Evolutionary conservation across 768 basidiomycete species (phyloP), one percentile per base, ranked within the genome.

Genomic region (Psilocybe cubensis): DNA sequence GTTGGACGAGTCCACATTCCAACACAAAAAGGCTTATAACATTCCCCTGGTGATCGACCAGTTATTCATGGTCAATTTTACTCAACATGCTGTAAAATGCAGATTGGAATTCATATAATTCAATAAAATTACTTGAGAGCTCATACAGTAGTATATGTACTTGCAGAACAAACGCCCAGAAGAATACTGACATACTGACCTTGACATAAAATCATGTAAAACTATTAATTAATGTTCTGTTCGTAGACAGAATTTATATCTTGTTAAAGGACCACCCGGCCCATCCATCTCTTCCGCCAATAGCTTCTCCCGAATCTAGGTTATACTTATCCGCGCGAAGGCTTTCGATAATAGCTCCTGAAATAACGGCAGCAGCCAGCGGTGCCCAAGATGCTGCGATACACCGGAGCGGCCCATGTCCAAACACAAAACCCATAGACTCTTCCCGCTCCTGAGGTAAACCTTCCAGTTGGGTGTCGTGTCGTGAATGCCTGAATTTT

Each of bases 361-460:
- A 74, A 25, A 87, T 72, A 1, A 84, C 58, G 0, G 74, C 85
- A 2, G 78, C 80, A 1, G 82, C 80, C 48, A 80, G 74, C 1
- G 83, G 79, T 5, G 82, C 85, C 77, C 84, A 84, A 3, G 66
- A 68, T 17, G 64, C 63, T 0, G 80, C 85, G 7, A 80, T 72
- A 47, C 83, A 85, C n/a, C 70, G 63, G 50, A 85, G 61, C 10
- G 70, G 70, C 1, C 82, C 82, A 48, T 66, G 61, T 1, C 86
- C 86, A 61, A 88, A 88, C 0, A 82, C 72, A 9, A 79, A 61
- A n/a, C 29, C 29, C 62, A 64, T 55, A 27, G 70, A 58, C 2
- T 51, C 54, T 9, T 56, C 54, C 40, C 61, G 68, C 55, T 63
- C 65, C 44, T 14, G 66, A 12, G 35, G 41, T 52, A 44, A 56